Evolutionary conservation across 306 rosid species (phyloP).

Genomic region (Vigna mungo): DNA sequence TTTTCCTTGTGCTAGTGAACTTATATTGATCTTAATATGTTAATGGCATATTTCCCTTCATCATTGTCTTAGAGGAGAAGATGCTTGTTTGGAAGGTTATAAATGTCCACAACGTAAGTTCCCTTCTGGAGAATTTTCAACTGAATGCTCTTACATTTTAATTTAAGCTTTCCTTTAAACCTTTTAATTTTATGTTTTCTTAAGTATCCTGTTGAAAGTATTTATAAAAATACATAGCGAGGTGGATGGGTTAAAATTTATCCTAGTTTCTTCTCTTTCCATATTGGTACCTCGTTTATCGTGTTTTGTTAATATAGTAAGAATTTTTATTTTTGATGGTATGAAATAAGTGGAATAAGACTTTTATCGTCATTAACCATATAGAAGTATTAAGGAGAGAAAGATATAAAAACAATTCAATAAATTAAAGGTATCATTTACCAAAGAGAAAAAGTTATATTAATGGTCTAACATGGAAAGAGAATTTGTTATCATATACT

Average conservation of each 20-base stretch:
- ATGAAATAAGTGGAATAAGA: too few relatives aligned
- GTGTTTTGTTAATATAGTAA: too few relatives aligned
- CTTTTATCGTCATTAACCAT: neutral
- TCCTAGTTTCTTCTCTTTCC: too few relatives aligned
- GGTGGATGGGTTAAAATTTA: too few relatives aligned
- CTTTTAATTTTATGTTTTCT: neutral
- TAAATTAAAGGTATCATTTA: too few relatives aligned
- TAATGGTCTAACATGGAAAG: too few relatives aligned
- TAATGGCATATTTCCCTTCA: conserved; percentile 12
- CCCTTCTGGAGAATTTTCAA: conserved; percentile 5
- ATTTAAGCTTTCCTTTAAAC: neutral
- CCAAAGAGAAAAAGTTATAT: too few relatives aligned
- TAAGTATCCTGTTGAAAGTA: neutral
- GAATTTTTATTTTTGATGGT: neutral
- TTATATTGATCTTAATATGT: conserved; percentile 32
- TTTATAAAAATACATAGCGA: neutral
- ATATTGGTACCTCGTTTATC: too few relatives aligned
- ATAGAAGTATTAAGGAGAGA: too few relatives aligned
- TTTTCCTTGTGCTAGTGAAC: neutral
- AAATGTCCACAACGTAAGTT: conserved; percentile 57
- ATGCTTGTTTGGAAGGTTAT: conserved; percentile 52
- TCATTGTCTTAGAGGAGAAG: conserved; percentile 48
- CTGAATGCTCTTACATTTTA: neutral
- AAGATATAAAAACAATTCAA: too few relatives aligned
- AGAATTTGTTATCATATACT: too few relatives aligned